Evolutionary conservation across 2,329 filamentous ascomycete species (phyloP).

Genomic region (Lasiodiplodia hormozganensis): DNA sequence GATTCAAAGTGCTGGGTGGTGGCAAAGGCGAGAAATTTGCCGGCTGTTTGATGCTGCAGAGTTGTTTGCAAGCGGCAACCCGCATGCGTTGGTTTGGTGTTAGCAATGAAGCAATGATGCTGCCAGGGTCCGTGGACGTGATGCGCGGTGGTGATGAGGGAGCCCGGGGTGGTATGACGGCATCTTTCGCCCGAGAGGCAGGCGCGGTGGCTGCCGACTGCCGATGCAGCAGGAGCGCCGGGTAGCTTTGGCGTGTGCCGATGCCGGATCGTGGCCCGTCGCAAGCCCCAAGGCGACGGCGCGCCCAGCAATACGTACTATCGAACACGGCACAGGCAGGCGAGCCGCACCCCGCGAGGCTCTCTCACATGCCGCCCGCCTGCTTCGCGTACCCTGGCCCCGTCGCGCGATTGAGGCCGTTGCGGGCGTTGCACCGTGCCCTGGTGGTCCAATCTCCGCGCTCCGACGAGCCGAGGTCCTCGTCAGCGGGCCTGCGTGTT

Average conservation of each 20-base stretch:
- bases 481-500: conserved; percentile 17
- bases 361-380: conserved; percentile 15
- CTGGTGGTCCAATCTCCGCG: conserved; percentile 25
- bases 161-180: conserved; percentile 10
- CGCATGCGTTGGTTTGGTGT: background rate
- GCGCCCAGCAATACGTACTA: background rate
- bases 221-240: conserved; percentile 1
- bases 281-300: background rate
- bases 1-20: background rate
- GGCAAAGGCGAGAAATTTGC: background rate
- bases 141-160: conserved; percentile 1
- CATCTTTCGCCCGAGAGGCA: background rate
- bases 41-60: conserved; percentile 4
- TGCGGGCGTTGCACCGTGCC: conserved; percentile 22
- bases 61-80: background rate
- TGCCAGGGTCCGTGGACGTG: background rate
- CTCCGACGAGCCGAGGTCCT: conserved; percentile 26
- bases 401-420: conserved; percentile 9
- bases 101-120: conserved; percentile 15
- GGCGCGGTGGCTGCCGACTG: conserved; percentile 1
- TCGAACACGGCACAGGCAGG: background rate
- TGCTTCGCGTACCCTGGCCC: background rate
- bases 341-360: background rate
- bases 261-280: background rate
- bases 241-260: background rate